Conservation (phyloP, 2,329 filamentous ascomycete genomes). For the Botrytis cinerea region DNA sequence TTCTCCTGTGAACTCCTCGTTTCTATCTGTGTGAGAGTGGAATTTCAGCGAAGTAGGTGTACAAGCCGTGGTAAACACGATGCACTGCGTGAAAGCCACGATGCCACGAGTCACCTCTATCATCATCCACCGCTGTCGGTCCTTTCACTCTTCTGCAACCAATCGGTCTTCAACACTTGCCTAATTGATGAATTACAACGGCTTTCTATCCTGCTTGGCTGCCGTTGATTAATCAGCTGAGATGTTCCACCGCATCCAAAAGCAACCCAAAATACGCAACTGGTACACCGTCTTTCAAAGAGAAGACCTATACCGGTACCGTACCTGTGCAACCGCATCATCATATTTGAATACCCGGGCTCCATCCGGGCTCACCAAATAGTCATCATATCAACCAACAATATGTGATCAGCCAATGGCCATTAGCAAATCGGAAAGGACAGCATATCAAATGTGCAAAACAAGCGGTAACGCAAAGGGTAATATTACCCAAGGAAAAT, state of each 20-base stretch:
- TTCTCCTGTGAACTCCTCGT: constrained; percentile 3
- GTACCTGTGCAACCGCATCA: constrained; percentile 15
- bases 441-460: constrained; percentile 15
- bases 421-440: background rate
- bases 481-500: constrained; percentile 9
- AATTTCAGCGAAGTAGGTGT: background rate
- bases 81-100: constrained; percentile 25
- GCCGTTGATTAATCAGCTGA: constrained; percentile 22
- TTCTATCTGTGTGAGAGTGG: constrained; percentile 4
- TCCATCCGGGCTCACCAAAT: background rate
- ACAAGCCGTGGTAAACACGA: constrained; percentile 18
- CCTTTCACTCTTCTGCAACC: constrained; percentile 1
- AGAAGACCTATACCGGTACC: background rate
- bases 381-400: constrained; percentile 1
- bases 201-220: constrained; percentile 22
- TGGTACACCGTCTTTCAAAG: constrained; percentile 23
- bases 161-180: constrained; percentile 12
- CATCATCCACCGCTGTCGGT: constrained; percentile 17
- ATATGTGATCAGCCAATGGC: background rate
- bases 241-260: constrained; percentile 17
- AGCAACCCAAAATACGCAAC: background rate
- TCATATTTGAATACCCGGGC: constrained; percentile 13
- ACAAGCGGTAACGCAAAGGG: constrained; percentile 18
- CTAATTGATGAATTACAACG: constrained; percentile 14
- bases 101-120: constrained; percentile 16